Evolutionary conservation across 768 basidiomycete species (phyloP).

Genomic region (Daedaleopsis nitida): DNA sequence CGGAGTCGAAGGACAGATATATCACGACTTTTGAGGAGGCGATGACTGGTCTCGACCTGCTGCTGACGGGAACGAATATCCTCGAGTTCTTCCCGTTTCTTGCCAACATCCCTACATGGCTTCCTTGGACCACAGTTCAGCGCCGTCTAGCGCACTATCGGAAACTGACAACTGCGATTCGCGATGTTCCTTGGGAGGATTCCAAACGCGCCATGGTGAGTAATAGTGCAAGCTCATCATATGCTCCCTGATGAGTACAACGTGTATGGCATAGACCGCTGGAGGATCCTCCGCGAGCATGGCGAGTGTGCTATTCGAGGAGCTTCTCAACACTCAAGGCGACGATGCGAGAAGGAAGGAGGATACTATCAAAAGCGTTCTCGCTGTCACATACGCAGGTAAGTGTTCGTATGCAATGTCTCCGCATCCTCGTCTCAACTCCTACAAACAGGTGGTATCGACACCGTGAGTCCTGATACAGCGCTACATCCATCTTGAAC

Average conservation of each 20-base stretch:
- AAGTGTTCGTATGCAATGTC: background rate
- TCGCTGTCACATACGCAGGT: background rate
- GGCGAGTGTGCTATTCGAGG: too few species aligned
- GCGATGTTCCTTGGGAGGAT: constrained; percentile 60
- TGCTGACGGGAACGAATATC: constrained; percentile 25
- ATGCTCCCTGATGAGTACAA: background rate
- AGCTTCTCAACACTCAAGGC: too few species aligned
- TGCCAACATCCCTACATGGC: constrained; percentile 59
- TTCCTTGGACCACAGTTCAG: constrained; percentile 66
- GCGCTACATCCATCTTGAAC: background rate
- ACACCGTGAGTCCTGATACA: background rate
- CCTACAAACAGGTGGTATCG: background rate
- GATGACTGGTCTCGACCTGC: background rate
- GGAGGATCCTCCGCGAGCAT: background rate
- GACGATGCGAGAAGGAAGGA: background rate
- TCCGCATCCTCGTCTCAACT: background rate
- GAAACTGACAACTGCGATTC: constrained; percentile 57
- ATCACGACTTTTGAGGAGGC: constrained; percentile 13
- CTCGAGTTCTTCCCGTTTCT: constrained; percentile 35
- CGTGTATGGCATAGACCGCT: background rate
- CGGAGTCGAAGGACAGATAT: background rate
- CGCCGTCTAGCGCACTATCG: constrained; percentile 59
- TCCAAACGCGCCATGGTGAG: constrained; percentile 56
- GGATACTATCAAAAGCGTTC: background rate
- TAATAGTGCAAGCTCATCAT: constrained; percentile 13